Conservation (phyloP, 257 asterid genomes). For the Nemophila menziesii region DNA sequence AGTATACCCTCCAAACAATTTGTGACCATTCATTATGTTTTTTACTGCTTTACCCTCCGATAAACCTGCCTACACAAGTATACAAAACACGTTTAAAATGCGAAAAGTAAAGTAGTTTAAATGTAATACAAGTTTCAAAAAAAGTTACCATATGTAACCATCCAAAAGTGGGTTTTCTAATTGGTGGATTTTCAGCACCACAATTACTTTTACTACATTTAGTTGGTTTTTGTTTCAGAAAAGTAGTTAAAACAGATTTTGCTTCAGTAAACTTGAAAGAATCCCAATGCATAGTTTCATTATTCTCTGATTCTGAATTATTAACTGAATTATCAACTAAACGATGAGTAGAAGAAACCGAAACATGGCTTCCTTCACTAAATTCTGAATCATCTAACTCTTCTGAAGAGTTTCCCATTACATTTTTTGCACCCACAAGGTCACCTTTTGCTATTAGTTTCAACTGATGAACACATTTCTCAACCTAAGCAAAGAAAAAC, state of each 20-base stretch:
- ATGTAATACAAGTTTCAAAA: conserved; percentile 3
- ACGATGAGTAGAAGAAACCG: conserved; percentile 28
- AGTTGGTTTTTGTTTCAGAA: conserved; percentile 31
- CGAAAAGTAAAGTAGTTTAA: conserved; percentile 1
- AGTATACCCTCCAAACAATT: conserved; percentile 23
- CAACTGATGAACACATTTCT: conserved; percentile 41
- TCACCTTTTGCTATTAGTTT: conserved; percentile 55
- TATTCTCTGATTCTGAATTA: conserved; percentile 19
- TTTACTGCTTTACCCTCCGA: conserved; percentile 19
- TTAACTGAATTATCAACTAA: conserved; percentile 26
- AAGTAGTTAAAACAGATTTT: conserved; percentile 40
- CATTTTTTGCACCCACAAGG: conserved; percentile 50
- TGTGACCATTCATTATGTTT: conserved; percentile 29
- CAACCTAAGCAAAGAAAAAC: conserved; percentile 38
- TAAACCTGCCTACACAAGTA: conserved; percentile 27
- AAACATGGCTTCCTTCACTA: conserved; percentile 51
- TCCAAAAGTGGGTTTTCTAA: conserved; percentile 75
- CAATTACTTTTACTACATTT: conserved; percentile 39
- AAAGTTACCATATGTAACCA: conserved; percentile 70
- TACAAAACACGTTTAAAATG: not conserved
- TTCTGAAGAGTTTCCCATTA: conserved; percentile 13
- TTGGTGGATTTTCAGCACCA: conserved; percentile 36
- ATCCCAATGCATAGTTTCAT: conserved; percentile 38
- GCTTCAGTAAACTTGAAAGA: conserved; percentile 73
- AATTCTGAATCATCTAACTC: conserved; percentile 27